Conservation (phyloP, 805 yeast genomes). For the Saitoella complicata region DNA sequence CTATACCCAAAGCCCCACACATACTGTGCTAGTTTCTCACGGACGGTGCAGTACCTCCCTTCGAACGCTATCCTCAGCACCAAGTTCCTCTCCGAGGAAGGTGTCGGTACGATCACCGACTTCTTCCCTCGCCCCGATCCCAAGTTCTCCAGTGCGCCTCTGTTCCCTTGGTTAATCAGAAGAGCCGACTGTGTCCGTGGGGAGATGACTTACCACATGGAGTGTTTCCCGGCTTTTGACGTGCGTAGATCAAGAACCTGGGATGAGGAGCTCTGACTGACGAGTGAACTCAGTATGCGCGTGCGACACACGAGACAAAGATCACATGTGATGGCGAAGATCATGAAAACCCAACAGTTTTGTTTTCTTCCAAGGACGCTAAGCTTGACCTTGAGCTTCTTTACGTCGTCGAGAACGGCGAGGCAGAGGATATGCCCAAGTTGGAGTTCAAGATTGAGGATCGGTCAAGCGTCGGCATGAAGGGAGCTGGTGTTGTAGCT, state of each 20-base stretch:
- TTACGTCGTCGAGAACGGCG: no score
- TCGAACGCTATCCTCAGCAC: not conserved
- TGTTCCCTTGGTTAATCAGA: conserved; percentile 1
- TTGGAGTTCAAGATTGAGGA: no score
- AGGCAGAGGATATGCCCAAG: no score
- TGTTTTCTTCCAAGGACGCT: no score
- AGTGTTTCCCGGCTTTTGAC: conserved; percentile 1
- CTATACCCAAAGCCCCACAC: no score
- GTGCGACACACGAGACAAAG: no score
- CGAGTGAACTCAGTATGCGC: no score
- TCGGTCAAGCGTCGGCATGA: not conserved
- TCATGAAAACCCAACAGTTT: not conserved
- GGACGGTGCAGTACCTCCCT: not conserved
- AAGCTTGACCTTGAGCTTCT: no score
- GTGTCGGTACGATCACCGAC: not conserved
- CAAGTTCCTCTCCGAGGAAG: conserved; percentile 1
- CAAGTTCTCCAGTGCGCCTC: not conserved
- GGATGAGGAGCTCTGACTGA: no score
- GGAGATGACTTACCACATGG: not conserved
- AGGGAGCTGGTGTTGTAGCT: not conserved
- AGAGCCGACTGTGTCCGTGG: conserved; percentile 1
- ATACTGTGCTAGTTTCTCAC: no score
- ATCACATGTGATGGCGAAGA: not conserved
- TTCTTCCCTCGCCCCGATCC: conserved; percentile 1
- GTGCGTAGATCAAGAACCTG: no score